Conservation (phyloP, 495 filamentous ascomycete species). For the Penicillium lividum region DNA sequence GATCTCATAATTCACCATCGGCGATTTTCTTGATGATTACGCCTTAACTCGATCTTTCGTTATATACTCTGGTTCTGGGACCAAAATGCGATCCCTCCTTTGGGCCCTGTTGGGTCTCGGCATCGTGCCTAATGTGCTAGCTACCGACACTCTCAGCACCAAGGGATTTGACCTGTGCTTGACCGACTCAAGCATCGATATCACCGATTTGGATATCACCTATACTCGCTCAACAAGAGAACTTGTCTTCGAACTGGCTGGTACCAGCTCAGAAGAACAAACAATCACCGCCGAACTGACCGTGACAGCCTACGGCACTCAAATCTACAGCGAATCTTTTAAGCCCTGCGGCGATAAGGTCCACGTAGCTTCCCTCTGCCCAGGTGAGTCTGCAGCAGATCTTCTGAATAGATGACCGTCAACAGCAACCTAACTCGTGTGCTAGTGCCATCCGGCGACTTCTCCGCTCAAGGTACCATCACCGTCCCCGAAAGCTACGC, state of each 20-base stretch:
- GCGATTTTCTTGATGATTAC: constrained; percentile 2
- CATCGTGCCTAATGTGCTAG: constrained; percentile 50
- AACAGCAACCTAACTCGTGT: background rate
- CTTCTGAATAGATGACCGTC: background rate
- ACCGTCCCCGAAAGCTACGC: constrained; percentile 69
- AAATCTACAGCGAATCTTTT: constrained; percentile 78
- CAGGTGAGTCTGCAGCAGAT: constrained; percentile 55
- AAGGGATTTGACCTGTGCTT: constrained; percentile 77
- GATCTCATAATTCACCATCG: background rate
- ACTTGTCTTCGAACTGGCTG: constrained; percentile 81
- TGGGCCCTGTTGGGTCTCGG: constrained; percentile 35
- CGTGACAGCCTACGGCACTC: constrained; percentile 82
- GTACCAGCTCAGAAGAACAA: constrained; percentile 69
- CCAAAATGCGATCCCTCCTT: constrained; percentile 33
- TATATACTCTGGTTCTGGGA: background rate
- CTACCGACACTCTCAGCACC: constrained; percentile 75
- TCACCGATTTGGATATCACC: constrained; percentile 72
- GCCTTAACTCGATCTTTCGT: background rate
- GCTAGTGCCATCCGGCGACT: constrained; percentile 70
- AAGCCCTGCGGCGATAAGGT: constrained; percentile 73
- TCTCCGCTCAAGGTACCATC: constrained; percentile 70
- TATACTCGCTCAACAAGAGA: constrained; percentile 73
- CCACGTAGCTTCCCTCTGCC: constrained; percentile 74
- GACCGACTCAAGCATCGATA: constrained; percentile 62
- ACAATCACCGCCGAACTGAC: constrained; percentile 79